Evolutionary conservation across 2,329 filamentous ascomycete species (phyloP), one percentile per base, ranked within the genome.

Genomic region (Xylariaceae sp.): DNA sequence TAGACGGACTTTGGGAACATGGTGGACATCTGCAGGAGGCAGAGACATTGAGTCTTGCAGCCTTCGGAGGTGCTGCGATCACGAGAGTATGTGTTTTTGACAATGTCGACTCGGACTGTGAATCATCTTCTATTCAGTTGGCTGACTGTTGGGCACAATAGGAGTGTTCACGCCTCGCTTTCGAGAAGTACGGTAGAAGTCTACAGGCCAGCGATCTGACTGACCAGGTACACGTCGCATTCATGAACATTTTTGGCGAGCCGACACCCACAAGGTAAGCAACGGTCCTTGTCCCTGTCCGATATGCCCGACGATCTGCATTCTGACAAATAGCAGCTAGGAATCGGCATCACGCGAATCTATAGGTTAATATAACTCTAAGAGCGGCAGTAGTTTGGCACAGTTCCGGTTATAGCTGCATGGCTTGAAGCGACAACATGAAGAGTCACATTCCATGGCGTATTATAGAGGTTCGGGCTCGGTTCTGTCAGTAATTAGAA

Each of bases 121-220:
- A n/a, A n/a, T n/a, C n/a, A n/a, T n/a, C n/a, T n/a, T n/a, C 6
- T 18, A 8, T 5, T 14, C 1, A n/a, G 21, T 26, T 26, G 2
- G 19, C 37, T 36, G 29, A 42, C 41, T n/a, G n/a, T 41, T 27
- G 16, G 12, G 5, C 4, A 21, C n/a, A n/a, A 30, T 41, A 78
- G 76, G 77, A 95, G 60, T 95, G 85, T 59, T 96, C 90, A 14
- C 76, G 87, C 34, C 68, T 89, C 43, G 92, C 92, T 0, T 98
- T 94, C 64, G 71, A 77, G 53, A 85, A 89, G 61, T 86, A 82
- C 56, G 90, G 92, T 1, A 76, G 92, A 48, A 88, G 85, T 57
- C 66, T 98, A 59, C 92, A 97, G 67, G 92, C 92, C 1, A 88
- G 85, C 51, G 92, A 97, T 63, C 66, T 98, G 59, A 96, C 90